Percentiles rank a stretch among this genome's conserved stretches.
Conservation (phyloP, 2,329 filamentous ascomycete species). For the Monosporascus ibericus region DNA sequence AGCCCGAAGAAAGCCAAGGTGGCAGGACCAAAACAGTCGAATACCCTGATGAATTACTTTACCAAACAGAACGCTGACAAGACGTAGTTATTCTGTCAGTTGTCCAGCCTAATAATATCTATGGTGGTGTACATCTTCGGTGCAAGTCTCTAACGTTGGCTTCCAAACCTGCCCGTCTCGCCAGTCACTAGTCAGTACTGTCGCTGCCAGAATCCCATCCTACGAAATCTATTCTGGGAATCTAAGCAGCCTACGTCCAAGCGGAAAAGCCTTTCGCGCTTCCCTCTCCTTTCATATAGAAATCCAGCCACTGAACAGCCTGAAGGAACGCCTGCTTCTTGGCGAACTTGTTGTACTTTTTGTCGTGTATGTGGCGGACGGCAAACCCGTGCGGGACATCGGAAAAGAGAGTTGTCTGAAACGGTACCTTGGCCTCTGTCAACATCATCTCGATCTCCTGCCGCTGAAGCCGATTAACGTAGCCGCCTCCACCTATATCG, state of each 20-base stretch:
- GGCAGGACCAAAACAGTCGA: slow-evolving; percentile 37
- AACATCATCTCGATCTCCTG: slow-evolving; percentile 41
- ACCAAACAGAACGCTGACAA: slow-evolving; percentile 25
- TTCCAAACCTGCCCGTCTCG: no score
- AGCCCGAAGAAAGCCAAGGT: slow-evolving; percentile 27
- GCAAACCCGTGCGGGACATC: neutral
- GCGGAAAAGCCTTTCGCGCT: no score
- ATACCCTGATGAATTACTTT: slow-evolving; percentile 52
- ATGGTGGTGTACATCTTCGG: no score
- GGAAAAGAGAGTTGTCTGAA: slow-evolving; percentile 2
- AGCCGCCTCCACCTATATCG: slow-evolving; percentile 25
- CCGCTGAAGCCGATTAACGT: slow-evolving; percentile 40
- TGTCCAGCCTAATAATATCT: no score
- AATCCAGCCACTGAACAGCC: slow-evolving; percentile 6
- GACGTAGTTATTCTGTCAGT: neutral
- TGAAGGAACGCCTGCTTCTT: slow-evolving; percentile 7
- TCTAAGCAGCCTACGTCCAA: no score
- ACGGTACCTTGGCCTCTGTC: slow-evolving; percentile 27
- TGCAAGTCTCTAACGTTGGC: no score
- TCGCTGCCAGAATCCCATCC: no score
- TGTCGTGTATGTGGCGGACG: neutral
- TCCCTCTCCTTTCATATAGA: neutral
- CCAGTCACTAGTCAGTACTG: no score
- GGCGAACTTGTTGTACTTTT: neutral
- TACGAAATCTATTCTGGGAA: no score